Conservation (phyloP, 495 filamentous ascomycete genomes). For the Pyrenula massariospora region DNA sequence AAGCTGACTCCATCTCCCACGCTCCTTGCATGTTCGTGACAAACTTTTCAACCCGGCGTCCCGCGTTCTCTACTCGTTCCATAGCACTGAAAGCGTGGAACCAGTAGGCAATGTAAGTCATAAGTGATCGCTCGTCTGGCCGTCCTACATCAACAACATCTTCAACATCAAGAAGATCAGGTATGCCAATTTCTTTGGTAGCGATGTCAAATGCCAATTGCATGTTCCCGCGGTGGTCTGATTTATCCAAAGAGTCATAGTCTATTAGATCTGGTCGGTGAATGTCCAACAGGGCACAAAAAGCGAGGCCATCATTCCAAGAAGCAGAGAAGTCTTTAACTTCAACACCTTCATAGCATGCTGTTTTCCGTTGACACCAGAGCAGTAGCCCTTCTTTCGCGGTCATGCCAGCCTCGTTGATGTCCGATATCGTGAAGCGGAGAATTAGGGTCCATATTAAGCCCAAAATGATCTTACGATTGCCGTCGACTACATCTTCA, state of each 20-base stretch:
- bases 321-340: constrained; percentile 87
- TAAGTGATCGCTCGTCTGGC: constrained; percentile 89
- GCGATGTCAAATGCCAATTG: constrained; percentile 94
- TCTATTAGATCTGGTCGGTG: constrained; percentile 96
- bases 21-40: constrained; percentile 98
- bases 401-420: constrained; percentile 95
- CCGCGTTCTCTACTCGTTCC: constrained; percentile 95
- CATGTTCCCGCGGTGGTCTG: constrained; percentile 93
- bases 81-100: constrained; percentile 98
- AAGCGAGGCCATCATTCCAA: constrained; percentile 95
- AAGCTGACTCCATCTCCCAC: constrained; percentile 97
- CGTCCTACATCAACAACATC: constrained; percentile 95
- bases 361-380: constrained; percentile 98
- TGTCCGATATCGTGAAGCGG: constrained; percentile 95
- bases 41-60: constrained; percentile 93
- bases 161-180: constrained; percentile 89
- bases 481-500: constrained; percentile 96
- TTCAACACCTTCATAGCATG: constrained; percentile 93
- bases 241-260: constrained; percentile 87
- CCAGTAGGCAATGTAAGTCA: constrained; percentile 99
- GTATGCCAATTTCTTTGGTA: constrained; percentile 91
- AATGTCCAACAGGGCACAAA: constrained; percentile 92
- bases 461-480: constrained; percentile 92
- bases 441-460: constrained; percentile 97
- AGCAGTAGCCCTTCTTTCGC: constrained; percentile 90